Percentiles rank a stretch among this genome's conserved stretches.
Conservation (phyloP, 495 filamentous ascomycete species). For the Peziza echinospora region DNA sequence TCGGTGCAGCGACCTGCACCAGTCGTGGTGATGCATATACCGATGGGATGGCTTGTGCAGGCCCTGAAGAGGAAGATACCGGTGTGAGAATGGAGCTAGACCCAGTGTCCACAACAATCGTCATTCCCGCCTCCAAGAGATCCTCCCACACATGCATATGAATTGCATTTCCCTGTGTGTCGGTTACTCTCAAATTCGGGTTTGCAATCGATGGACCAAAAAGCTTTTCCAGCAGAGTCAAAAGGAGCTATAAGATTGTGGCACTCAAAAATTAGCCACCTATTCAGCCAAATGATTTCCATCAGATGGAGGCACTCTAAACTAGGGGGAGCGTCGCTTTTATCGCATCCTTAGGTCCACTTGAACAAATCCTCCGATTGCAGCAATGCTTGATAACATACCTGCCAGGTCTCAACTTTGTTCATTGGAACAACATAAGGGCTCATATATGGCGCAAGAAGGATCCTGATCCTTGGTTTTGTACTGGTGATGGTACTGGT, state of each 20-base stretch:
- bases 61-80: no score
- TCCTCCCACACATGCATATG: conserved; percentile 8
- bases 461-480: conserved; percentile 13
- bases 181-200: conserved; percentile 10
- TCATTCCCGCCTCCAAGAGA: conserved; percentile 11
- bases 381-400: conserved; percentile 2
- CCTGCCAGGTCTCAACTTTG: conserved; percentile 15
- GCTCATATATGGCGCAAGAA: conserved; percentile 15
- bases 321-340: no score
- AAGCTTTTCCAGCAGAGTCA: conserved; percentile 5
- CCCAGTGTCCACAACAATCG: conserved; percentile 12
- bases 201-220: conserved; percentile 10
- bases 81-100: no score
- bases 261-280: background rate
- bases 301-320: no score
- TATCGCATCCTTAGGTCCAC: no score
- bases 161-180: conserved; percentile 11
- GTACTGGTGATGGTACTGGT: no score
- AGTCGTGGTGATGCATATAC: no score
- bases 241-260: conserved; percentile 11
- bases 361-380: background rate
- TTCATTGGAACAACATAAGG: conserved; percentile 16
- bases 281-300: background rate
- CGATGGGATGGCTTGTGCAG: no score
- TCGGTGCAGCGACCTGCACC: no score